phyloP scores from a whole-genome alignment of 306 rosid species.

The Prunus salicina region DNA sequence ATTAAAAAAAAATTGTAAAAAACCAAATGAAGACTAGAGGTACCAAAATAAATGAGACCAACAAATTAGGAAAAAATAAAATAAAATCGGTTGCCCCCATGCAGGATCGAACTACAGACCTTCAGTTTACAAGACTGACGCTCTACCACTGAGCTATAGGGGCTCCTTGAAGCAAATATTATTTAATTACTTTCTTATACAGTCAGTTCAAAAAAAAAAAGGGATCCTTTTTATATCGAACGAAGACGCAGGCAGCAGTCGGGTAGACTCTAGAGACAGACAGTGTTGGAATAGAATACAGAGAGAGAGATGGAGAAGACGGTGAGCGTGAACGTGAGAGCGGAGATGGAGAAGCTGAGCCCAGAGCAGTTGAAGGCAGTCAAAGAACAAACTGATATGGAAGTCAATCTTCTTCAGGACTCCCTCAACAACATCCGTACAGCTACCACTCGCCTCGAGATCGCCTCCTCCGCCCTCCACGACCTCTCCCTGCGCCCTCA shows the following conservation, averaged over 20 bases:
- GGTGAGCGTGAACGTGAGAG: slow-evolving; percentile 16
- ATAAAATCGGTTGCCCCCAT: neutral
- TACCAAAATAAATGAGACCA: too few relatives aligned
- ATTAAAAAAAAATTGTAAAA: too few relatives aligned
- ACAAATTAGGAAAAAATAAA: neutral
- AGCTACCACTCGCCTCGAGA: slow-evolving; percentile 83
- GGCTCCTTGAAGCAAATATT: neutral
- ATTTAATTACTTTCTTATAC: neutral
- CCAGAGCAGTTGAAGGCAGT: slow-evolving; percentile 74
- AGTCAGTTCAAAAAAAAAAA: neutral
- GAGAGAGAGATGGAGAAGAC: slow-evolving; percentile 15
- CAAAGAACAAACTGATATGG: slow-evolving; percentile 82
- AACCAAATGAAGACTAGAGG: neutral
- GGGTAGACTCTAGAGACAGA: neutral
- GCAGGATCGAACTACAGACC: slow-evolving; percentile 30
- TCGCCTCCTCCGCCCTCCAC: slow-evolving; percentile 70
- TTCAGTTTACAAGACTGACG: slow-evolving; percentile 26
- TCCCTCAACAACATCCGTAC: slow-evolving; percentile 84
- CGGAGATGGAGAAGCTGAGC: slow-evolving; percentile 71
- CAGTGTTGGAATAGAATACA: neutral
- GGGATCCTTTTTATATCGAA: neutral
- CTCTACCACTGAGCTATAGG: slow-evolving; percentile 25
- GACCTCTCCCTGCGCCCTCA: slow-evolving; percentile 83
- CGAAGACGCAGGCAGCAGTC: neutral
- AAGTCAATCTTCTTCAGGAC: slow-evolving; percentile 82